Evolutionary conservation across 2,329 filamentous ascomycete species (phyloP), one percentile per base, ranked within the genome.

Genomic region (Seiridium unicorne): DNA sequence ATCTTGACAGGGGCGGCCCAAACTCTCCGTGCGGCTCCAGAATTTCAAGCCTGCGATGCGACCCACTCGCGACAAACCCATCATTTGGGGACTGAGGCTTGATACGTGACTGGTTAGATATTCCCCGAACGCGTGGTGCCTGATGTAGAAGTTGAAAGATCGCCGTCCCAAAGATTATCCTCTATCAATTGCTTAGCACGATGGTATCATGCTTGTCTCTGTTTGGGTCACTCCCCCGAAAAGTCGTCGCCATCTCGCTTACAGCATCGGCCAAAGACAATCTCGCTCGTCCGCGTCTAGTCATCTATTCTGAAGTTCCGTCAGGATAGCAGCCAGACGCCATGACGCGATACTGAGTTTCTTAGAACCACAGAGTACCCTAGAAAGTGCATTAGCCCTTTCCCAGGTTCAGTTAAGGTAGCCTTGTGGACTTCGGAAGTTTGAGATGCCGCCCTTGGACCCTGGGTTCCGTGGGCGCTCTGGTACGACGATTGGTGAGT

Each of bases 11-110:
- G 54, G 54, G 54, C 54, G 54, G 44, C 42, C 31, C 26, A 36
- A 57, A 57, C 42, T 47, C 54, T 57, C 54, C 54, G 54, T 42
- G 40, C 54, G 54, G 54, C 9, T 44, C 54, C 44, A 44, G 31
- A n/a, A n/a, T 13, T 35, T 31, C 9, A 35, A 44, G 18, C 34
- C 36, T 26, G 26, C 53, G 18, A 55, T 55, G n/a, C 26, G n/a
- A 47, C 54, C 54, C 40, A 26, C 54, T 32, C 42, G 54, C 18
- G 34, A 47, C 40, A 10, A 38, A 26, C 31, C 32, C 40, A 38
- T 46, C 54, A 57, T 36, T 26, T 26, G 32, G 18, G 18, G 18
- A 26, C 18, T 34, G 10, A 35, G 3, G 35, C 26, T 55, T 6
- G n/a, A 5, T 11, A 44, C 31, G 13, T 57, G 40, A 47, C 26